Evolutionary conservation across 768 basidiomycete genomes (phyloP), one percentile per base, ranked within the genome.

Genomic region (Lentinula lateritia): DNA sequence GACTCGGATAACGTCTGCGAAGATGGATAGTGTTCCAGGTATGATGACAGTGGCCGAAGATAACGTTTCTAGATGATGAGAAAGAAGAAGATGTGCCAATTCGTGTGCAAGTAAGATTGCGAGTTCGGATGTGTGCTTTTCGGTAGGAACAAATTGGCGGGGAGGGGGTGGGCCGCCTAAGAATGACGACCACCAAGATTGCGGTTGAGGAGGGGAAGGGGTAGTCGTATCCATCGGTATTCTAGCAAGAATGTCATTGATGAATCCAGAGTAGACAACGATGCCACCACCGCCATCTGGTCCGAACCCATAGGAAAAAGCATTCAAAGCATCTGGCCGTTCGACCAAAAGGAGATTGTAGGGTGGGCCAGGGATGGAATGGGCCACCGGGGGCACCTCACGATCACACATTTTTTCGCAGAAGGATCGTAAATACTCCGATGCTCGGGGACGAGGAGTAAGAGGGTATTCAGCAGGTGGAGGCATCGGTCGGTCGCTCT

Each of bases 301-400:
- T 12, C 93, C 93, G 66, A 98, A 98, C 1, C 96, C 96, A 69
- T 95, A 98, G 1, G 90, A 92, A 72, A 99, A 97, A 1, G 97
- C 96, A 68, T 98, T 99, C 8, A 85, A 81, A 2, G 86, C 79
- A 62, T 92, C 88, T 0, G 92, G 88, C 63, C 88, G 86, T 55
- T 98, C 92, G 50, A 96, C 85, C n/a, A 99, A 72, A 48, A 99
- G 80, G 6, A 99, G 76, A 38, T 92, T 90, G 70, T 95, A 98
- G 0, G 94, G 94, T 34, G 93, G 92, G 0, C 93, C 93, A 9
- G 90, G 76, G 50, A 88, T 81, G 20, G 78, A 71, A 63, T 88
- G 87, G 4, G 86, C 78, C 20, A 78, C 74, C 12, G 78, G 73
- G 10, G 73, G 71, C 6, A 72, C 66, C 50, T 71, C 75, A 15